Evolutionary conservation across 768 basidiomycete species (phyloP).

Genomic region (Clitopilus passeckerianus): DNA sequence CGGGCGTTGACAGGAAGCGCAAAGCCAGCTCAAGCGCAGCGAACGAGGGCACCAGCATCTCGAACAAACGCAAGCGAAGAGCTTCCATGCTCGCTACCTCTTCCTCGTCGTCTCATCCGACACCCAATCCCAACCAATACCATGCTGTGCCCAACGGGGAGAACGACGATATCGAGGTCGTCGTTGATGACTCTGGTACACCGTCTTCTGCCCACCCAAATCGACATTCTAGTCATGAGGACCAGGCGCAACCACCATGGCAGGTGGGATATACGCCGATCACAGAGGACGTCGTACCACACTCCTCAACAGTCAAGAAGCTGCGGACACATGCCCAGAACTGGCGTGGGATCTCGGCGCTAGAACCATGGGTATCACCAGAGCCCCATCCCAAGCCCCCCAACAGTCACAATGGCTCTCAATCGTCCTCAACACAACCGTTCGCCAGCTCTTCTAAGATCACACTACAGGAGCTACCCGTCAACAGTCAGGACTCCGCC

Average conservation of each 20-base stretch:
- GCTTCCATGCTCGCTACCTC: conserved; percentile 14
- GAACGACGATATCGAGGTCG: conserved; percentile 41
- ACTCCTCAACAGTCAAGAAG: conserved; percentile 37
- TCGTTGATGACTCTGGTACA: conserved; percentile 33
- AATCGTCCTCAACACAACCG: neutral
- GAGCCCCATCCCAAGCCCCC: conserved; percentile 1
- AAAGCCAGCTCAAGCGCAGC: conserved; percentile 25
- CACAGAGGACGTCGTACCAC: conserved; percentile 37
- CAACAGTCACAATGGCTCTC: conserved; percentile 4
- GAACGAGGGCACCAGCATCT: conserved; percentile 32
- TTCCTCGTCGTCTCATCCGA: conserved; percentile 3
- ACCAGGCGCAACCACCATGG: conserved; percentile 19
- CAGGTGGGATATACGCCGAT: conserved; percentile 41
- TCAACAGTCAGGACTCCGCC: conserved; percentile 13
- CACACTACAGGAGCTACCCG: conserved; percentile 19
- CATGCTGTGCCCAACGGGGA: conserved; percentile 13
- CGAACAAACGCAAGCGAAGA: conserved; percentile 16
- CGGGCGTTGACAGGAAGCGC: conserved; percentile 24
- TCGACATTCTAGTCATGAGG: neutral
- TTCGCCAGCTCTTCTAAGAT: conserved; percentile 4
- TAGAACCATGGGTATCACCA: conserved; percentile 14
- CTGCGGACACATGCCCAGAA: conserved; percentile 55
- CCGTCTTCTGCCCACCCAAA: neutral
- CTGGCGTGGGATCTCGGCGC: conserved; percentile 68
- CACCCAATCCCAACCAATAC: neutral